Percentiles rank a stretch among this genome's conserved stretches.
Evolutionary conservation across 208 protist species (phyloP).

Genomic region (Vickermania ingenoplastis): DNA sequence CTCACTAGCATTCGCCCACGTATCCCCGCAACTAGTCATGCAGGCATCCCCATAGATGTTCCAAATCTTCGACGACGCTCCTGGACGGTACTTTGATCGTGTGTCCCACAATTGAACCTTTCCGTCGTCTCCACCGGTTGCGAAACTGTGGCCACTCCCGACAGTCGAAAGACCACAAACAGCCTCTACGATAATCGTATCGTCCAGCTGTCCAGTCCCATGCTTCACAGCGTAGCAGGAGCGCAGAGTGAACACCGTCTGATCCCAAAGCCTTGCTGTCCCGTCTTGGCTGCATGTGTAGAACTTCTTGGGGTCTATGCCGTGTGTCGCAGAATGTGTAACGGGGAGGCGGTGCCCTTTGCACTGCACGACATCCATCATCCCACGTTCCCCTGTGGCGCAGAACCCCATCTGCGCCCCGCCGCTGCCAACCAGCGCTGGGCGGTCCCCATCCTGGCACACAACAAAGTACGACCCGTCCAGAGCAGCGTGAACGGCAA

Average conservation of each 20-base stretch:
- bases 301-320: slow-evolving; percentile 24
- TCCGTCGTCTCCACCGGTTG: slow-evolving; percentile 57
- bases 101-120: slow-evolving; percentile 68
- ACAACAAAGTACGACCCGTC: slow-evolving; percentile 59
- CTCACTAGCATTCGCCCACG: slow-evolving; percentile 19
- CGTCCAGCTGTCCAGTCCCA: slow-evolving; percentile 55
- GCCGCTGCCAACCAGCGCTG: slow-evolving; percentile 31
- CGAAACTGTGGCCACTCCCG: slow-evolving; percentile 29
- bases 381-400: slow-evolving; percentile 59
- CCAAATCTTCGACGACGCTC: slow-evolving; percentile 24
- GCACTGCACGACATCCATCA: slow-evolving; percentile 62
- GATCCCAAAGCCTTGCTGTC: slow-evolving; percentile 61
- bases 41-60: slow-evolving; percentile 23
- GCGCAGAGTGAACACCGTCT: slow-evolving; percentile 22
- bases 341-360: slow-evolving; percentile 63
- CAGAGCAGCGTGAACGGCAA: slow-evolving; percentile 27
- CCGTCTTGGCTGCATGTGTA: slow-evolving; percentile 60
- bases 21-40: too few relatives aligned
- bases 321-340: slow-evolving; percentile 38
- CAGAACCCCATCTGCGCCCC: slow-evolving; percentile 62
- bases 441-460: slow-evolving; percentile 69
- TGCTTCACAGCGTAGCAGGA: slow-evolving; percentile 65
- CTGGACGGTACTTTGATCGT: slow-evolving; percentile 57
- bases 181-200: slow-evolving; percentile 59
- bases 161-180: slow-evolving; percentile 27